Base-by-base conservation (phyloP, 2,329 filamentous ascomycete genomes). In the Piedraia hortae region DNA sequence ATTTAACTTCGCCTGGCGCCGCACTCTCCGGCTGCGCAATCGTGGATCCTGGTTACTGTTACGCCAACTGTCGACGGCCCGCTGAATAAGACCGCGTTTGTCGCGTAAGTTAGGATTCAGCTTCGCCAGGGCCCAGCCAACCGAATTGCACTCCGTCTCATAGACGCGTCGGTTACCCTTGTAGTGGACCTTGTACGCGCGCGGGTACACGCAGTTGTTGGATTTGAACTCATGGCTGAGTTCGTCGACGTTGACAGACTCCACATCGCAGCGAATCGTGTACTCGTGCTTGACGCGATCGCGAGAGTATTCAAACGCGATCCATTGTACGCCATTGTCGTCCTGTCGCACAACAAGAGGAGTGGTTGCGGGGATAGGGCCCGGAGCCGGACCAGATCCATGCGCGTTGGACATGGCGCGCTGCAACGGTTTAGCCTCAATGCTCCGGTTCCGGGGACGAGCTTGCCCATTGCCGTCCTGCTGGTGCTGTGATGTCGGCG, bases 251-350 rank as follows among this genome's bases (percentile, higher is more conserved):
- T 80, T 78, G 29, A 97, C 78, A 1, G 80, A 91, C 50, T 93
- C 85, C 10, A 93, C 85, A 36, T 93, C 85, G 44, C 85, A 93
- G 23, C 85, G 70, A 37, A 97, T 97, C 1, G 80, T 91, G 50
- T 97, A 97, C 47, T 93, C 80, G 78, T 93, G 90, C 62, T 97
- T 97, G 34, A 93, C 80, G 20, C 82, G 62, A 42, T 97, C 82
- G 28, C 82, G 66, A 6, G 82, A 93, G 44, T 97, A 97, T 45
- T 97, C 85, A 30, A 93, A 97, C 1, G 78, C 78, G 38, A 93
- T 93, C 85, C 85, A 93, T 46, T 93, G 85, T 4, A 93, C 82
- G 5, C 85, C 85, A 34, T 90, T 93, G 39, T 75, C 72, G 37
- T 93, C 85, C 46, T 93, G 82, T 33, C 80, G 59, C 12, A 93